Evolutionary conservation across 2,329 filamentous ascomycete species (phyloP).

Genomic region (Pseudogymnoascus sp.): DNA sequence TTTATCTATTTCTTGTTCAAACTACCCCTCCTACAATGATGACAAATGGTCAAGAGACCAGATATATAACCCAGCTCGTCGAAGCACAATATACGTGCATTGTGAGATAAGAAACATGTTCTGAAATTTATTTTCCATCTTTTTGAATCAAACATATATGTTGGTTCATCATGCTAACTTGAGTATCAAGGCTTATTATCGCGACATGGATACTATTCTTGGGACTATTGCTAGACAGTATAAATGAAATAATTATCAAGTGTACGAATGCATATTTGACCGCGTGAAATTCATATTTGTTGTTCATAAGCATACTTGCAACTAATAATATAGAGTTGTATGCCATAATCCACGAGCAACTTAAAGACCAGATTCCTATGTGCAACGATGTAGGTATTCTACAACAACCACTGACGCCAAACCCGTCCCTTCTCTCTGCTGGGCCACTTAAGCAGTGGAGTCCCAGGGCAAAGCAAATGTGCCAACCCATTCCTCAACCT

Average conservation of each 20-base stretch:
- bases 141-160: neutral
- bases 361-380: neutral
- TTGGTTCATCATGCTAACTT: neutral
- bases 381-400: slow-evolving; percentile 8
- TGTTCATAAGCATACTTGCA: slow-evolving; percentile 5
- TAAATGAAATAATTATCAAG: neutral
- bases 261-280: neutral
- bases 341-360: slow-evolving; percentile 1
- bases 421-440: neutral
- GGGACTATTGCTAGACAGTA: neutral
- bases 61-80: slow-evolving; percentile 11
- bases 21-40: neutral
- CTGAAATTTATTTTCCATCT: neutral
- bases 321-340: neutral
- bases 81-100: slow-evolving; percentile 8
- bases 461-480: slow-evolving; percentile 64
- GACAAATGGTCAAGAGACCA: slow-evolving; percentile 10
- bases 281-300: slow-evolving; percentile 4
- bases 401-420: slow-evolving; percentile 5
- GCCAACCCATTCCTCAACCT: slow-evolving; percentile 72
- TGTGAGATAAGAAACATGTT: slow-evolving; percentile 8
- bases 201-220: neutral
- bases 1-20: neutral
- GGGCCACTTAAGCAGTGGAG: neutral
- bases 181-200: neutral